Conservation (phyloP, 148 eudicot genomes). For the Chenopodium quinoa region DNA sequence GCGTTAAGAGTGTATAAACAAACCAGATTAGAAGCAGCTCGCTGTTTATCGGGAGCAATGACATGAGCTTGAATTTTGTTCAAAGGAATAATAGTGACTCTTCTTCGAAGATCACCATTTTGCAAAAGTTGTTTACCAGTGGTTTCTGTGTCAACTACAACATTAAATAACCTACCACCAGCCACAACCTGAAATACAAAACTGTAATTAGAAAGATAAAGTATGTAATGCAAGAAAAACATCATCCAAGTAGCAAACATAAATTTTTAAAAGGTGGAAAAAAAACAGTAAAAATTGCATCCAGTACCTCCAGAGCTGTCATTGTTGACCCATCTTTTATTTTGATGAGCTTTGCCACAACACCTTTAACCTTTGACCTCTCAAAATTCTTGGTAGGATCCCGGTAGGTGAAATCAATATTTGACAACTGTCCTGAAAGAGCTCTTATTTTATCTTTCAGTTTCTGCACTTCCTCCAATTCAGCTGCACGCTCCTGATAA, state of each 20-base stretch:
- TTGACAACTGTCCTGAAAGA: conserved; percentile 65
- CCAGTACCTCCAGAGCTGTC: conserved; percentile 90
- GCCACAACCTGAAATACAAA: conserved; percentile 71
- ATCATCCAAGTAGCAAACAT: background rate
- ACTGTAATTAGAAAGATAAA: conserved; percentile 10
- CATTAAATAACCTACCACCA: conserved; percentile 83
- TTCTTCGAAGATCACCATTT: conserved; percentile 81
- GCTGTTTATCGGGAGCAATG: conserved; percentile 56
- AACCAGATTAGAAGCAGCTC: conserved; percentile 78
- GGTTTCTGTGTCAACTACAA: conserved; percentile 85
- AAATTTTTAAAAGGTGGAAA: background rate
- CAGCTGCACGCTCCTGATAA: conserved; percentile 67
- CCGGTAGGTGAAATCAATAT: conserved; percentile 74
- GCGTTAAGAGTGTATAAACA: conserved; percentile 20
- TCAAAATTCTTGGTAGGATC: conserved; percentile 82
- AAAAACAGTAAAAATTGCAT: conserved; percentile 6
- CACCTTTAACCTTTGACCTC: conserved; percentile 88
- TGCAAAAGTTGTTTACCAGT: conserved; percentile 89
- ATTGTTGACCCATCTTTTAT: conserved; percentile 86
- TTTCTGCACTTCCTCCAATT: conserved; percentile 68
- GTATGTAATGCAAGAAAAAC: conserved; percentile 9
- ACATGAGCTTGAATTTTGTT: conserved; percentile 85
- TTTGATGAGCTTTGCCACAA: conserved; percentile 91
- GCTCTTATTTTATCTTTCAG: conserved; percentile 64
- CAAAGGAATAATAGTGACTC: conserved; percentile 87